Evolutionary conservation across 257 asterid genomes (phyloP).

Genomic region (Asclepias syriaca): DNA sequence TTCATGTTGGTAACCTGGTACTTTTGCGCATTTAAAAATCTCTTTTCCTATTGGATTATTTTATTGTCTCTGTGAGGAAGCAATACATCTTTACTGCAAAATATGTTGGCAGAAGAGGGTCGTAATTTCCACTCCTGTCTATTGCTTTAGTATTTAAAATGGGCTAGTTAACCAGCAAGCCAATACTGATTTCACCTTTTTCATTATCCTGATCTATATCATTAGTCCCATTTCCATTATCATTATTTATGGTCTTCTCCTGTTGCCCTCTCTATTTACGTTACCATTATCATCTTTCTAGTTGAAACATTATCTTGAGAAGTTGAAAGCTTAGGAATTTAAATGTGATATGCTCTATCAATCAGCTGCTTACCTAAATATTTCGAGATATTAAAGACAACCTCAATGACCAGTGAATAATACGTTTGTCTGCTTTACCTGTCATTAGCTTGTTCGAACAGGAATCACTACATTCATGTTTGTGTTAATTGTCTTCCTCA

Average conservation of each 20-base stretch:
- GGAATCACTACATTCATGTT: no score
- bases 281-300: not conserved
- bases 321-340: not conserved
- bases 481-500: constrained; percentile 5
- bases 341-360: not conserved
- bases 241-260: not conserved
- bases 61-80: not conserved
- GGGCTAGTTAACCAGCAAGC: not conserved
- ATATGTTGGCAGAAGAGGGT: not conserved
- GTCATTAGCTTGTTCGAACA: not conserved
- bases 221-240: not conserved
- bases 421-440: not conserved
- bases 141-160: not conserved
- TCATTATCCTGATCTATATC: not conserved
- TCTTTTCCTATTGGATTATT: not conserved
- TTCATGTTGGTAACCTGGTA: constrained; percentile 4
- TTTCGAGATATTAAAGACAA: not conserved
- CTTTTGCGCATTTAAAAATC: not conserved
- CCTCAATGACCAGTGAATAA: not conserved
- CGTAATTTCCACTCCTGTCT: not conserved
- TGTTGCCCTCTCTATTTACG: not conserved
- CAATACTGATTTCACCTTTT: not conserved
- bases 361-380: not conserved
- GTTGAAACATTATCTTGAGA: not conserved
- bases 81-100: not conserved